Conservation (phyloP, 148 eudicot species). For the Drosera capensis region DNA sequence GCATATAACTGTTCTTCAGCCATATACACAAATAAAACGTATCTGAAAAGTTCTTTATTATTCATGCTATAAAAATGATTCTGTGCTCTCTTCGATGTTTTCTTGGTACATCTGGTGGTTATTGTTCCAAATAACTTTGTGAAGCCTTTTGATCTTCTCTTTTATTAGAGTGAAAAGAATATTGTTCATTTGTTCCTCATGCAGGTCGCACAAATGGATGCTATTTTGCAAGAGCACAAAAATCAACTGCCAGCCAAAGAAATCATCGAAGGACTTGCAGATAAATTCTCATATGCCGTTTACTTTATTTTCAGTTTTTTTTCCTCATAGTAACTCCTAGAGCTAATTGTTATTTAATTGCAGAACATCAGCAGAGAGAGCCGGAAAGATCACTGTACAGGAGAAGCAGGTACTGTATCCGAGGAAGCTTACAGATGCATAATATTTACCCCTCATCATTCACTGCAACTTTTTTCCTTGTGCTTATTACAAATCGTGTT, state of each 20-base stretch:
- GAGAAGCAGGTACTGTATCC: conserved; percentile 3
- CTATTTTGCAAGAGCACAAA: conserved; percentile 54
- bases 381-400: conserved; percentile 2
- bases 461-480: neutral
- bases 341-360: neutral
- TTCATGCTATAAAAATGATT: too few species aligned
- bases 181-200: conserved; percentile 2
- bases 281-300: conserved; percentile 56
- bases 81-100: neutral
- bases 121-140: too few species aligned
- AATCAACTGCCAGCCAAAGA: conserved; percentile 56
- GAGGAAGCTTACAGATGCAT: neutral
- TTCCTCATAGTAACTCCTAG: neutral
- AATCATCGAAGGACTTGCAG: conserved; percentile 59
- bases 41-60: too few species aligned
- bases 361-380: neutral
- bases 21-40: too few species aligned
- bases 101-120: neutral
- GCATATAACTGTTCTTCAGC: too few species aligned
- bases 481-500: neutral
- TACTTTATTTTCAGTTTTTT: neutral
- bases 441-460: neutral
- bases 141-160: too few species aligned
- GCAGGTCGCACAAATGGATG: conserved; percentile 88
- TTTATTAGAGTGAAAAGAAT: neutral